Percentiles rank a stretch among this genome's conserved stretches.
Conservation (phyloP, 2,329 filamentous ascomycete species). For the Hypocreales sp. region DNA sequence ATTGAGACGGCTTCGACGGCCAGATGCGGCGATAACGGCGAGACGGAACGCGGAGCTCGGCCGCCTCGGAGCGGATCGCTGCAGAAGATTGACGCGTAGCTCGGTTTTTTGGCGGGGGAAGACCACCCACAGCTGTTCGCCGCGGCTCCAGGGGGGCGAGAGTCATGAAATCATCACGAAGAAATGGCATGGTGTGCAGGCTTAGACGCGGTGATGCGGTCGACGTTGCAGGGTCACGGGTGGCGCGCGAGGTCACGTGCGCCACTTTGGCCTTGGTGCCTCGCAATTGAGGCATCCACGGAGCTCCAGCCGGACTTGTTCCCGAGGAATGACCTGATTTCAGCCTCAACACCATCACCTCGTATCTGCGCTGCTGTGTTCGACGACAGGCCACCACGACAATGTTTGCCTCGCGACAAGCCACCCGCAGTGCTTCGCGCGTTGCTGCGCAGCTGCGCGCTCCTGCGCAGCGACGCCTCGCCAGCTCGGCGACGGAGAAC, state of each 20-base stretch:
- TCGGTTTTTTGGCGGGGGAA: no score
- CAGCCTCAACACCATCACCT: conserved; percentile 1
- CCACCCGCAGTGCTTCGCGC: conserved; percentile 48
- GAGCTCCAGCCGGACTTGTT: conserved; percentile 18
- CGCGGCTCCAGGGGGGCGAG: no score
- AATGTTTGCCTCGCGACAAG: conserved; percentile 51
- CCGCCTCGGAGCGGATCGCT: no score
- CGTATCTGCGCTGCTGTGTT: conserved; percentile 5
- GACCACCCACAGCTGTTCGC: no score
- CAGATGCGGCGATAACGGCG: no score
- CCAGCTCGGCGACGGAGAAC: conserved; percentile 65
- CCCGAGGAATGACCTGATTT: conserved; percentile 16
- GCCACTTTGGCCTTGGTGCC: conserved; percentile 6
- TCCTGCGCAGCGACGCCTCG: conserved; percentile 54
- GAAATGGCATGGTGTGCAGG: no score
- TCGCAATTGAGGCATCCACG: conserved; percentile 16
- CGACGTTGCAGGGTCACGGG: conserved; percentile 8
- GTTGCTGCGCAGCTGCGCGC: conserved; percentile 42
- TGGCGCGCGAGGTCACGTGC: conserved; percentile 16
- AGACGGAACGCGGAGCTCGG: no score
- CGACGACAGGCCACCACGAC: conserved; percentile 18
- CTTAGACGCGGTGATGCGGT: not conserved
- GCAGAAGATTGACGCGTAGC: no score
- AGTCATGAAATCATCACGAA: no score
- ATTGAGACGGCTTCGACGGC: no score